Base-by-base conservation (phyloP, 139 green algal species). In the Micromonas pusilla region DNA sequence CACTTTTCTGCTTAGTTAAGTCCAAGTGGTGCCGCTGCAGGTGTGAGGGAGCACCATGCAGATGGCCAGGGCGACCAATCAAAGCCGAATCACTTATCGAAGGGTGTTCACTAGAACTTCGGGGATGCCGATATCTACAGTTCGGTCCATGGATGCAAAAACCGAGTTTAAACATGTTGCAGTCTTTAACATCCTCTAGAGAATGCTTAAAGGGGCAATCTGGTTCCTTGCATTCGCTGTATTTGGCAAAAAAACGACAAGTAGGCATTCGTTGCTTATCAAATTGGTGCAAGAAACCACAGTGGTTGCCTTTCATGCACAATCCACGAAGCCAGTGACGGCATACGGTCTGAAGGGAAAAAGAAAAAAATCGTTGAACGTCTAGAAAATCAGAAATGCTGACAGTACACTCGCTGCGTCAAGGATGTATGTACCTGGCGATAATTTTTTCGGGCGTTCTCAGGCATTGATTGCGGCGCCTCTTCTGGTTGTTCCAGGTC, bases 331-430 rank as follows among this genome's bases (percentile, higher is more conserved):
- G 83, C 94, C 94, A 98, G 86, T 97, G 97, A 2, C 91, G 93
- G 88, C 94, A 98, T 26, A 98, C 94, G 1, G 94, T 98, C 88
- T 97, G 90, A 76, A n/a, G n/a, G n/a, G n/a, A n/a, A n/a, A n/a
- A 67, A 36, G 53, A 80, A 85, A n/a, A n/a, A n/a, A n/a, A n/a
- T 16, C 9, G 45, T 57, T 57, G 45, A 57, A 57, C 9, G 45
- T 23, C 9, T 57, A 23, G 16, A 57, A 57, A 16, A 57, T 9
- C 45, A 57, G 9, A 57, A 16, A 23, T 57, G 9, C 16, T 9
- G 9, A 57, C 9, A n/a, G n/a, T n/a, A n/a, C n/a, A n/a, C n/a
- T n/a, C n/a, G n/a, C n/a, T n/a, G n/a, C n/a, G n/a, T n/a, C n/a
- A n/a, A n/a, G n/a, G n/a, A n/a, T n/a, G n/a, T n/a, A n/a, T 16